Evolutionary conservation across 1,284 basidiomycete species (phyloP).

Genomic region (Coriolopsis trogii): DNA sequence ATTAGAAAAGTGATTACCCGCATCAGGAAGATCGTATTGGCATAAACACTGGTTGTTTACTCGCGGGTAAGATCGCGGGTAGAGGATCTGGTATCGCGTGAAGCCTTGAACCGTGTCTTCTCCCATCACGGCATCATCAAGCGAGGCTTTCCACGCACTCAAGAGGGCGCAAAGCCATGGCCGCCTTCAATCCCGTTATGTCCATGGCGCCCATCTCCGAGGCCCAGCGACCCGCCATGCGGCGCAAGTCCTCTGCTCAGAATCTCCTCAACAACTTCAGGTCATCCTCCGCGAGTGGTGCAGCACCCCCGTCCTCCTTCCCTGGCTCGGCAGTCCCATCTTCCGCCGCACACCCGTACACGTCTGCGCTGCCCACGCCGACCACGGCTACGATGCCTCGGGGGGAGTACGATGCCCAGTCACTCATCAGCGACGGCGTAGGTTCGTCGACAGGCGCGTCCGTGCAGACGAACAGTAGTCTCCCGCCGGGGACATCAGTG

Average conservation of each 20-base stretch:
- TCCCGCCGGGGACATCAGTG: slow-evolving; percentile 65
- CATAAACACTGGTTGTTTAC: neutral
- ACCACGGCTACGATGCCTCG: slow-evolving; percentile 43
- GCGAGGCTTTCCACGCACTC: slow-evolving; percentile 12
- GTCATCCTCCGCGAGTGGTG: slow-evolving; percentile 29
- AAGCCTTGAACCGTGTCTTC: slow-evolving; percentile 1
- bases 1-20: slow-evolving; percentile 7
- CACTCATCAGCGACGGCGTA: slow-evolving; percentile 34
- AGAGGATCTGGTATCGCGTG: neutral
- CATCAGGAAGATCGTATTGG: neutral
- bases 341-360: slow-evolving; percentile 29
- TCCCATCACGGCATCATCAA: slow-evolving; percentile 12
- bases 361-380: slow-evolving; percentile 37
- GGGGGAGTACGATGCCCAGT: slow-evolving; percentile 74
- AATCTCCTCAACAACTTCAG: slow-evolving; percentile 83
- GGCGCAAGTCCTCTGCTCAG: slow-evolving; percentile 83
- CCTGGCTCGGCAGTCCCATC: slow-evolving; percentile 24
- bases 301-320: slow-evolving; percentile 29
- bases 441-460: slow-evolving; percentile 22
- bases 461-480: slow-evolving; percentile 35
- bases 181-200: slow-evolving; percentile 28
- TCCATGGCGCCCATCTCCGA: slow-evolving; percentile 31
- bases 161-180: slow-evolving; percentile 10
- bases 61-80: neutral
- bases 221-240: slow-evolving; percentile 62